Base-by-base conservation (phyloP, 495 filamentous ascomycete genomes). In the Penicillium egyptiacum region DNA sequence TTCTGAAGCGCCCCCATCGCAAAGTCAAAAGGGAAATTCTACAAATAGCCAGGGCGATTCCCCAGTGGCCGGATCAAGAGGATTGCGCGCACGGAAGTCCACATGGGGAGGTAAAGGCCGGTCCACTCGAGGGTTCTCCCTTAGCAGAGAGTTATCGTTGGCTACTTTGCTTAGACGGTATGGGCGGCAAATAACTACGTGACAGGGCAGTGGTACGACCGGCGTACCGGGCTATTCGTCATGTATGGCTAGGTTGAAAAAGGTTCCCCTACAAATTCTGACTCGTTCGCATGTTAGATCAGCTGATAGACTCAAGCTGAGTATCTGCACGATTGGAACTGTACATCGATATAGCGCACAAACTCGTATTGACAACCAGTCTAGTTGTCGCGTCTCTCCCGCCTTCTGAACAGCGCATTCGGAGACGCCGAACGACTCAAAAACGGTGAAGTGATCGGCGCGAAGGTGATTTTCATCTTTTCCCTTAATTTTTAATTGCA, bases 351-450 rank as follows among this genome's bases (percentile, higher is more conserved):
- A 3, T 25, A 17, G 3, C 14, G n/a, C 31, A 35, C 22, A 26
- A 41, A 5, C 11, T 31, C 14, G 50, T 52, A 26, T 52, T 52
- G 22, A n/a, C 5, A 37, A 37, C 33, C 19, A 40, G 26, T 17
- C 41, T 55, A 20, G 42, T 51, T 49, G 51, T 56, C 63, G 60
- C 63, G 57, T 63, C 35, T 63, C 59, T 35, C 40, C 66, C 53
- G 65, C 60, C 63, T 60, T 60, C 39, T 61, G 57, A 55, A 59
- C 63, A 68, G 63, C 66, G 46, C 63, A 68, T 63, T 56, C 66
- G 66, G 66, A 59, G 66, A 66, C 60, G 66, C 63, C 66, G 66
- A 68, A 28, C 40, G 3, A 17, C 17, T 37, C 42, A 55, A 61
- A 33, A 31, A 20, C 22, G 9, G 17, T 53, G 39, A 23, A 40